Evolutionary conservation across 208 protist genomes (phyloP).

Genomic region (Leishmania tropica): DNA sequence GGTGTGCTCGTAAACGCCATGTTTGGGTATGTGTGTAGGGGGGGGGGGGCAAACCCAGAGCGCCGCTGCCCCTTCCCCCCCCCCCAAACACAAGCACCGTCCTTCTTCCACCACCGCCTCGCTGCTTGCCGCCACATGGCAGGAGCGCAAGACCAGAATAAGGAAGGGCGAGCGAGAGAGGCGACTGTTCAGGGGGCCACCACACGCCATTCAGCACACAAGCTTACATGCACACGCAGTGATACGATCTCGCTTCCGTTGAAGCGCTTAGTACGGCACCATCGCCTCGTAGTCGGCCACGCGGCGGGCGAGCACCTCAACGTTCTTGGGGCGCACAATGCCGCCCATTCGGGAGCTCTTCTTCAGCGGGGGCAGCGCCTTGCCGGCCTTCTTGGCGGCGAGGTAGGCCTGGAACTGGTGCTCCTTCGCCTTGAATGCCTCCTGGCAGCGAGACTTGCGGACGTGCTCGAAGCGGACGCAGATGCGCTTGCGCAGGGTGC

Average conservation of each 20-base stretch:
- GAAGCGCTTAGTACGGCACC: conserved; percentile 67
- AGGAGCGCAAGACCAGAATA: background rate
- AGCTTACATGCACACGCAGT: background rate
- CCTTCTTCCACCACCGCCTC: background rate
- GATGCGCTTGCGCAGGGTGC: conserved; percentile 99
- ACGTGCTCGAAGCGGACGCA: conserved; percentile 99
- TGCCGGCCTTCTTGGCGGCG: conserved; percentile 83
- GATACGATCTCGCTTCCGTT: background rate
- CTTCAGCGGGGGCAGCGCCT: conserved; percentile 70
- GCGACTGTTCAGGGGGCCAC: background rate
- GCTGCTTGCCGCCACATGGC: background rate
- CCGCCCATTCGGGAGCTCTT: conserved; percentile 77
- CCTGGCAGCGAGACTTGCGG: conserved; percentile 91
- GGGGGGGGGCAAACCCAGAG: background rate
- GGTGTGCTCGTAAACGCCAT: background rate
- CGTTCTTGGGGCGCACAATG: conserved; percentile 70
- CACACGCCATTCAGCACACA: background rate
- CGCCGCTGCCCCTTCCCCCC: no score
- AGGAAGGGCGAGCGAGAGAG: background rate
- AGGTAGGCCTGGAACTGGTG: conserved; percentile 72
- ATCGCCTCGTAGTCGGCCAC: conserved; percentile 88
- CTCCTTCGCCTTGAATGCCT: conserved; percentile 90
- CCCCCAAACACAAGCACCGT: no score
- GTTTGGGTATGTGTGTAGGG: background rate
- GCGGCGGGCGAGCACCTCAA: conserved; percentile 81